These are phyloP conservation scores for Ganoderma sinense DNA, from an alignment of 1,284 basidiomycete genomes.

Conservation along the genomic window DNA sequence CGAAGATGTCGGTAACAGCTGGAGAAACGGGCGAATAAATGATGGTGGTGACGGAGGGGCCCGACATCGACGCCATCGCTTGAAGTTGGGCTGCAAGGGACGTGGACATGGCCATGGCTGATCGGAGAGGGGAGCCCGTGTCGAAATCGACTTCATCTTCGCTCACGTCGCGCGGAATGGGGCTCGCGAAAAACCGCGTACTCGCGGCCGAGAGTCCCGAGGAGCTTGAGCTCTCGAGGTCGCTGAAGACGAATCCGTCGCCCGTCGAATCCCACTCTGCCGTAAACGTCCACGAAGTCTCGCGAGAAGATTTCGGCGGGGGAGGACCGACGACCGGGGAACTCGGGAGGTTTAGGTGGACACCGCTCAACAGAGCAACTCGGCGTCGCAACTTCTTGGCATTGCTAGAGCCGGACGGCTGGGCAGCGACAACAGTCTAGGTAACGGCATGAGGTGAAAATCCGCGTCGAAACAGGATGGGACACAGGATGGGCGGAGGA, in stretches of 20 bases:
- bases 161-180: constrained; percentile 38
- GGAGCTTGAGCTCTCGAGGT: constrained; percentile 29
- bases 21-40: constrained; percentile 37
- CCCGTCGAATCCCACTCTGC: constrained; percentile 41
- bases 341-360: constrained; percentile 38
- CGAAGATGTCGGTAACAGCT: constrained; percentile 29
- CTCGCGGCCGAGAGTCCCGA: constrained; percentile 25
- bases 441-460: neutral
- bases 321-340: constrained; percentile 32
- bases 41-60: constrained; percentile 13
- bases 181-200: constrained; percentile 27
- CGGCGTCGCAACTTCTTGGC: constrained; percentile 42
- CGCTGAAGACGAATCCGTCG: constrained; percentile 39
- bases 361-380: constrained; percentile 36
- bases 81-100: constrained; percentile 18
- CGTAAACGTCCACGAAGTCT: constrained; percentile 41
- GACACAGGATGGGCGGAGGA: neutral
- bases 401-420: constrained; percentile 22
- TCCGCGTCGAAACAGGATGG: neutral
- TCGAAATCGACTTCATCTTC: constrained; percentile 35
- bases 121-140: constrained; percentile 16
- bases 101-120: constrained; percentile 4
- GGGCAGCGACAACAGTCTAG: constrained; percentile 26
- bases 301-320: constrained; percentile 31
- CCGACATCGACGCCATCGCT: constrained; percentile 20